These are phyloP conservation scores for Avena eriantha DNA, from an alignment of 176 grass and related monocot genomes.

Conservation along the genomic window DNA sequence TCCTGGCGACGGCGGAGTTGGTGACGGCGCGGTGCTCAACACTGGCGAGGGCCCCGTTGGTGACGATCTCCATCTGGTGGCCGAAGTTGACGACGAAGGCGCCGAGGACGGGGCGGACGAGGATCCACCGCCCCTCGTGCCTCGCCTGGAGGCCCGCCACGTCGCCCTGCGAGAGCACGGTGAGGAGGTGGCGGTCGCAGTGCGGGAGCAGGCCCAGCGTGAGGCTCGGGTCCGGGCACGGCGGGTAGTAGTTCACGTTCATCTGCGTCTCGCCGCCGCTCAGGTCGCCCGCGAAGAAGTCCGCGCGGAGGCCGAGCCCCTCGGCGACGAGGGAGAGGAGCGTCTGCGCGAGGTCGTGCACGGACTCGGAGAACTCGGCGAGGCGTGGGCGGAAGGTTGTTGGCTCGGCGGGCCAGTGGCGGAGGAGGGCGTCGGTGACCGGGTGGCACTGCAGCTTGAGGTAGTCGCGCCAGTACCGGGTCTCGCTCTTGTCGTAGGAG, in stretches of 20 bases:
- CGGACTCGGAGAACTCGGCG: constrained; percentile 43
- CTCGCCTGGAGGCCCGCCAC: constrained; percentile 44
- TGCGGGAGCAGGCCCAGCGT: not conserved
- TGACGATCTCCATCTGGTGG: constrained; percentile 58
- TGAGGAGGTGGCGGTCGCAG: constrained; percentile 24
- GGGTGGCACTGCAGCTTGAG: constrained; percentile 28
- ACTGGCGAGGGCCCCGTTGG: constrained; percentile 51
- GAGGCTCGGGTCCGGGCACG: constrained; percentile 9
- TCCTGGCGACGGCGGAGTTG: constrained; percentile 20
- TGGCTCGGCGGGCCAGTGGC: constrained; percentile 16
- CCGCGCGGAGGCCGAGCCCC: constrained; percentile 27
- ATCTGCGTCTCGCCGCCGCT: constrained; percentile 23
- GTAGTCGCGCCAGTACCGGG: constrained; percentile 68
- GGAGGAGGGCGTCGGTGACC: constrained; percentile 39
- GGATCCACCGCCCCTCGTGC: constrained; percentile 30
- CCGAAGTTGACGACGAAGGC: constrained; percentile 58
- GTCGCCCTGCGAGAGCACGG: constrained; percentile 47
- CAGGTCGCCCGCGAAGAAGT: constrained; percentile 19
- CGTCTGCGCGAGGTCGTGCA: constrained; percentile 47
- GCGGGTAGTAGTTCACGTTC: constrained; percentile 55
- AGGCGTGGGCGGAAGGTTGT: constrained; percentile 31
- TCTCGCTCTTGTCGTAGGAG: constrained; percentile 45
- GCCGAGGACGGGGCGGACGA: constrained; percentile 23
- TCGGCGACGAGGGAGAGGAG: constrained; percentile 30
- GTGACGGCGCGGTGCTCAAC: constrained; percentile 54